Evolutionary conservation across 225 moss, liverwort and hornwort species (phyloP).

Genomic region (Thuidium tamariscinum): DNA sequence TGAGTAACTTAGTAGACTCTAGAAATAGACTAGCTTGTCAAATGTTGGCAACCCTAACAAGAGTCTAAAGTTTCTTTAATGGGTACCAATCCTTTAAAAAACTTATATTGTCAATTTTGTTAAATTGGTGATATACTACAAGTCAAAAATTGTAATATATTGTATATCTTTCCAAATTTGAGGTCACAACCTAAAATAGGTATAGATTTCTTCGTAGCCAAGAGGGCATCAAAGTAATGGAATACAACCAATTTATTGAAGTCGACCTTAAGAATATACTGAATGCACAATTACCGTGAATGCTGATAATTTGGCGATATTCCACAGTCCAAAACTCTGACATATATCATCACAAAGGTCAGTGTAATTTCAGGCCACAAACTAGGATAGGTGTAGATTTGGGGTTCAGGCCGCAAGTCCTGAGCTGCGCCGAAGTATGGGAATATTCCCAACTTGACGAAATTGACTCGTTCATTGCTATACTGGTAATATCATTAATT

Average conservation of each 20-base stretch:
- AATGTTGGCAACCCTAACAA: no score
- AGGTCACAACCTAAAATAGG: neutral
- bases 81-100: no score
- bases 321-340: neutral
- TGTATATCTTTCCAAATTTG: neutral
- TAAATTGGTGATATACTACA: neutral
- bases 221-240: neutral
- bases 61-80: no score
- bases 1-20: no score
- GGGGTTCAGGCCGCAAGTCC: neutral
- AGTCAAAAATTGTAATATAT: neutral
- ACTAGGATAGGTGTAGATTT: neutral
- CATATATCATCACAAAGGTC: neutral
- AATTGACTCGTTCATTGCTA: neutral
- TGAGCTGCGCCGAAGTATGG: neutral
- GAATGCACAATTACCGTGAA: no score
- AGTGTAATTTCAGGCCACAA: neutral
- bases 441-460: neutral
- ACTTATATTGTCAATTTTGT: no score
- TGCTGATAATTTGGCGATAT: neutral
- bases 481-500: neutral
- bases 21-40: no score
- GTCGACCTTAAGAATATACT: no score
- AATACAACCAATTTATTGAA: neutral
- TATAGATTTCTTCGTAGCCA: fast-evolving